A percentile compares a stretch with the other conserved stretches of the same genome.
Conservation (phyloP, 176 grass and related monocot genomes). For the Urochloa ruziziensis region DNA sequence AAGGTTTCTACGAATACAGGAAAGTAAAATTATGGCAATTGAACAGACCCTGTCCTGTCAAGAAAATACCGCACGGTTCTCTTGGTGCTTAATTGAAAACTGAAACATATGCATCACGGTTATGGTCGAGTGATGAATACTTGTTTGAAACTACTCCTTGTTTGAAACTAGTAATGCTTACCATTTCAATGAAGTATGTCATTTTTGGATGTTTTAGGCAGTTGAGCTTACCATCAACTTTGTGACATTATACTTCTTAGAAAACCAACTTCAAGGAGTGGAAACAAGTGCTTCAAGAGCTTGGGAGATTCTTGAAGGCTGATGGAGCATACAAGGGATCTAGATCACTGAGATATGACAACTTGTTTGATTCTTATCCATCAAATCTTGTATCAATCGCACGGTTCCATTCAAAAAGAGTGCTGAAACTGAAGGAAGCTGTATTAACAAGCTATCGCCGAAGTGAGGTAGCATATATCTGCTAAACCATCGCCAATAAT, state of each 20-base stretch:
- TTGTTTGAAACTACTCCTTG: neutral
- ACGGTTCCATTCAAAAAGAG: constrained; percentile 78
- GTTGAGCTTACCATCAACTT: constrained; percentile 22
- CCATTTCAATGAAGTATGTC: neutral
- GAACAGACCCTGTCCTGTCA: neutral
- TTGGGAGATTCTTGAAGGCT: constrained; percentile 85
- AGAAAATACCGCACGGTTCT: neutral
- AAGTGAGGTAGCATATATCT: constrained; percentile 58
- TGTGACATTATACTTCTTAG: constrained; percentile 38
- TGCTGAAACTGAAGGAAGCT: constrained; percentile 86
- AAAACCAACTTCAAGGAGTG: constrained; percentile 96
- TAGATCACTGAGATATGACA: constrained; percentile 77
- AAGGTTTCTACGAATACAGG: neutral
- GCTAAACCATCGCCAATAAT: neutral
- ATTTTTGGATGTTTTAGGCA: neutral
- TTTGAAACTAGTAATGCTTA: neutral
- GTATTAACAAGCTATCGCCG: constrained; percentile 79
- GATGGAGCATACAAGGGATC: constrained; percentile 66
- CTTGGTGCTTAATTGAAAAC: neutral
- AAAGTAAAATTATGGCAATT: neutral
- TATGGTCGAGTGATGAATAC: neutral
- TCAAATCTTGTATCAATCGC: constrained; percentile 67
- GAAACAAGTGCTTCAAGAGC: constrained; percentile 89
- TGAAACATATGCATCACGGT: neutral
- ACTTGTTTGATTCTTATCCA: constrained; percentile 78